Percentiles rank a stretch among this genome's conserved stretches.
Evolutionary conservation across 2,329 filamentous ascomycete species (phyloP).

Genomic region (Pseudomassariella vexata): DNA sequence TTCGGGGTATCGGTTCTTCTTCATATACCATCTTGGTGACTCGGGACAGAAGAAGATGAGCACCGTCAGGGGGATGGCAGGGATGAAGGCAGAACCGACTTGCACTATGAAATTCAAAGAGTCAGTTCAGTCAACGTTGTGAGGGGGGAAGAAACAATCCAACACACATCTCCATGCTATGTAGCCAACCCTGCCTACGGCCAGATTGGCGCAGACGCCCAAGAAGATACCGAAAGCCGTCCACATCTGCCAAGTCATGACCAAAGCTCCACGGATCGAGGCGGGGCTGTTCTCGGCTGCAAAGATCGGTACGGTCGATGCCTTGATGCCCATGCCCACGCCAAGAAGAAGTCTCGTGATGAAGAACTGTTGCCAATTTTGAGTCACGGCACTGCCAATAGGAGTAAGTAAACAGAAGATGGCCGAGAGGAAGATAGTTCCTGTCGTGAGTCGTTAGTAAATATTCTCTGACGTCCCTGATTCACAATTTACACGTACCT

Average conservation of each 20-base stretch:
- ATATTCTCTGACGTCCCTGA: too few species aligned
- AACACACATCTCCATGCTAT: constrained; percentile 18
- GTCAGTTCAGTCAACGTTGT: constrained; percentile 6
- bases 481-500: too few species aligned
- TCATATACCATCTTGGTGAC: constrained; percentile 43
- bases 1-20: constrained; percentile 35
- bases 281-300: constrained; percentile 61
- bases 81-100: constrained; percentile 18
- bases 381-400: constrained; percentile 26
- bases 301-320: constrained; percentile 52
- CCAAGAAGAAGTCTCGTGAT: constrained; percentile 62
- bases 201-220: constrained; percentile 53
- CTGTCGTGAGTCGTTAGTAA: too few species aligned
- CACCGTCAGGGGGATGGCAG: constrained; percentile 13
- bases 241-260: constrained; percentile 64
- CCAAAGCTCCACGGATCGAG: constrained; percentile 57
- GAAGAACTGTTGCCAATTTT: constrained; percentile 57
- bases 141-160: neutral
- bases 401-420: constrained; percentile 1
- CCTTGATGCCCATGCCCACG: constrained; percentile 63
- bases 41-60: constrained; percentile 32
- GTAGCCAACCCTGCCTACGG: constrained; percentile 49
- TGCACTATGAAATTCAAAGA: constrained; percentile 11
- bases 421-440: constrained; percentile 22
- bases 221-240: constrained; percentile 46